phyloP scores from a whole-genome alignment of 176 grass and related monocot genomes.

The Oryza officinalis region DNA sequence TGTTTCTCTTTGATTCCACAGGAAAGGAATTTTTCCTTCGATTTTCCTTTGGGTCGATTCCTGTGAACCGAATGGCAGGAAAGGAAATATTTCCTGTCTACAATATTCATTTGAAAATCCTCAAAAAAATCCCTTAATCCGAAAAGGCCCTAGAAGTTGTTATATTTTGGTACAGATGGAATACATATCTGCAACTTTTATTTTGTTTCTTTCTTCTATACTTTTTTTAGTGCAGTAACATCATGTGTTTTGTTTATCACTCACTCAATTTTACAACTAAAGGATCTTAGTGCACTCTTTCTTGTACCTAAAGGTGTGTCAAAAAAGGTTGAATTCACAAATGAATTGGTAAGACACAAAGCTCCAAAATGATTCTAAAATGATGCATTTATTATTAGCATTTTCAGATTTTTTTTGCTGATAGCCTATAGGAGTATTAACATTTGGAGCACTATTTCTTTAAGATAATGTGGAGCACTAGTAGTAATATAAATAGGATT shows the following conservation, averaged over 20 bases:
- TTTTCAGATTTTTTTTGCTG: too few species aligned
- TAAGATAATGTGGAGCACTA: neutral
- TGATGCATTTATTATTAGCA: neutral
- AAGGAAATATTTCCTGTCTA: too few species aligned
- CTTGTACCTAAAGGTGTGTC: neutral
- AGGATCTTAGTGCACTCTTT: neutral
- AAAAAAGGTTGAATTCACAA: neutral
- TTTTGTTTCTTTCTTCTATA: too few species aligned
- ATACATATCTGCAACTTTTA: too few species aligned
- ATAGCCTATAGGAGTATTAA: neutral
- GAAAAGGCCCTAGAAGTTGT: too few species aligned
- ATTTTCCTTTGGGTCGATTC: too few species aligned
- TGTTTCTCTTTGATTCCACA: too few species aligned
- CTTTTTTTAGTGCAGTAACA: neutral
- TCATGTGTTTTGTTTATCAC: neutral
- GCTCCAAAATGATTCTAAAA: neutral
- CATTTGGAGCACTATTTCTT: neutral
- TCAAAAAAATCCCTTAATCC: too few species aligned
- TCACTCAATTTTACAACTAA: neutral
- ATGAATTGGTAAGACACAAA: neutral
- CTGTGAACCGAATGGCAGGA: too few species aligned
- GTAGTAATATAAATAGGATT: neutral
- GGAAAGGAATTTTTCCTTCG: too few species aligned
- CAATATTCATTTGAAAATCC: too few species aligned
- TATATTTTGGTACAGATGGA: too few species aligned